A percentile compares a stretch with the other conserved stretches of the same genome.
phyloP scores from a whole-genome alignment of 1,284 basidiomycete species.

The Trametes polyzona region DNA sequence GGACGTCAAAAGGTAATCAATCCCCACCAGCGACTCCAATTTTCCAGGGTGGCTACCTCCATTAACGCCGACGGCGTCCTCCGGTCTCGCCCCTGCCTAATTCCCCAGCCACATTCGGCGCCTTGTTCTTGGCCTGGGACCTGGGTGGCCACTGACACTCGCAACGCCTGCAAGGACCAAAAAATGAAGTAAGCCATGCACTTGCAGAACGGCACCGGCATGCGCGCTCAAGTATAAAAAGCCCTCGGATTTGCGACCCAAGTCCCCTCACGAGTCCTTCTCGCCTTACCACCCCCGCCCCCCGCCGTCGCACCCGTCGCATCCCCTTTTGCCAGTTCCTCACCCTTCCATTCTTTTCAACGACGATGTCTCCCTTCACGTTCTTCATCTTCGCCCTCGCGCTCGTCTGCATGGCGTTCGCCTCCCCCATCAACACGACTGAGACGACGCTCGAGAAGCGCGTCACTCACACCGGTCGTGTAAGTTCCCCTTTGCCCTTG shows the following conservation, averaged over 20 bases:
- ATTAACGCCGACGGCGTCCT: slow-evolving; percentile 9
- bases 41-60: slow-evolving; percentile 23
- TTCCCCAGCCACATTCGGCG: slow-evolving; percentile 4
- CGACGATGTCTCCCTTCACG: slow-evolving; percentile 45
- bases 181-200: slow-evolving; percentile 23
- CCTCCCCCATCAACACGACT: slow-evolving; percentile 48
- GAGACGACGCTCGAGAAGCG: slow-evolving; percentile 49
- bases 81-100: slow-evolving; percentile 17
- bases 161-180: slow-evolving; percentile 8
- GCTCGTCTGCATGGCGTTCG: slow-evolving; percentile 45
- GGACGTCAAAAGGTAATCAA: slow-evolving; percentile 23
- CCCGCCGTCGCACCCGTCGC: slow-evolving; percentile 2
- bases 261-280: slow-evolving; percentile 30
- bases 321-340: slow-evolving; percentile 6
- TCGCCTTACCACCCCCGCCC: slow-evolving; percentile 18
- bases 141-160: no score
- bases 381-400: slow-evolving; percentile 48
- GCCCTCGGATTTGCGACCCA: not conserved
- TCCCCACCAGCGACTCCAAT: slow-evolving; percentile 10
- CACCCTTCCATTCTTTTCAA: slow-evolving; percentile 16
- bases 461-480: slow-evolving; percentile 48
- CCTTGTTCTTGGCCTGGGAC: slow-evolving; percentile 11
- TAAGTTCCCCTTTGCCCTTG: slow-evolving; percentile 37
- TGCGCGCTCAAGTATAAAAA: slow-evolving; percentile 27
- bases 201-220: slow-evolving; percentile 15